phyloP scores from a whole-genome alignment of 192 early-diverging fungal genomes.

The Rhizophagus clarus region DNA sequence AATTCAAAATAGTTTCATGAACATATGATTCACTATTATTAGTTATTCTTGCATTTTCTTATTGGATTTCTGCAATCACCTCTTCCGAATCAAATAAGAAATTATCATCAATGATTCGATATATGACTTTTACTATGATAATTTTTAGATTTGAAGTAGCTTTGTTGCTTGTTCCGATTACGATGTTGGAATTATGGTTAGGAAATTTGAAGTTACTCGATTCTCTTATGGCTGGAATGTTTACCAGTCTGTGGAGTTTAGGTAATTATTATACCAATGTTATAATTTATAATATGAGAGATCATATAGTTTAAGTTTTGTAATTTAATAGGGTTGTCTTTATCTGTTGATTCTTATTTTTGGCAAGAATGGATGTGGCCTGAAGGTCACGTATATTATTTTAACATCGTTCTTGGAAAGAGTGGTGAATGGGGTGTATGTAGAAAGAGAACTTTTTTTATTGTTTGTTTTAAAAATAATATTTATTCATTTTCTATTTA shows the following conservation, averaged over 20 bases:
- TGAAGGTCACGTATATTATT: conserved; percentile 72
- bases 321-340: conserved; percentile 37
- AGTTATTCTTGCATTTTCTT: conserved; percentile 46
- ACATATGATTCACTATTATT: background rate
- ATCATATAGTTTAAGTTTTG: background rate
- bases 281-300: background rate
- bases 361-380: conserved; percentile 77
- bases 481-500: background rate
- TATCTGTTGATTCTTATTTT: conserved; percentile 74
- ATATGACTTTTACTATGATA: conserved; percentile 44
- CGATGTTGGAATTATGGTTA: conserved; percentile 40
- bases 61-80: conserved; percentile 40
- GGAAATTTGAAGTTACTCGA: conserved; percentile 31
- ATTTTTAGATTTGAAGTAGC: conserved; percentile 61
- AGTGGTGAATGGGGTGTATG: conserved; percentile 67
- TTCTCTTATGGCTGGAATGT: conserved; percentile 32
- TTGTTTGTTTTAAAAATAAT: background rate
- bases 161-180: conserved; percentile 44
- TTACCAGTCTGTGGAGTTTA: conserved; percentile 37
- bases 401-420: conserved; percentile 73
- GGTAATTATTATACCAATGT: conserved; percentile 8
- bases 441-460: background rate
- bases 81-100: conserved; percentile 20
- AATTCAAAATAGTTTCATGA: background rate
- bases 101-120: conserved; percentile 47